Percentiles rank a stretch among this genome's conserved stretches.
phyloP scores from a whole-genome alignment of 2,329 filamentous ascomycete species.

The Ceratocystis lukuohia region DNA sequence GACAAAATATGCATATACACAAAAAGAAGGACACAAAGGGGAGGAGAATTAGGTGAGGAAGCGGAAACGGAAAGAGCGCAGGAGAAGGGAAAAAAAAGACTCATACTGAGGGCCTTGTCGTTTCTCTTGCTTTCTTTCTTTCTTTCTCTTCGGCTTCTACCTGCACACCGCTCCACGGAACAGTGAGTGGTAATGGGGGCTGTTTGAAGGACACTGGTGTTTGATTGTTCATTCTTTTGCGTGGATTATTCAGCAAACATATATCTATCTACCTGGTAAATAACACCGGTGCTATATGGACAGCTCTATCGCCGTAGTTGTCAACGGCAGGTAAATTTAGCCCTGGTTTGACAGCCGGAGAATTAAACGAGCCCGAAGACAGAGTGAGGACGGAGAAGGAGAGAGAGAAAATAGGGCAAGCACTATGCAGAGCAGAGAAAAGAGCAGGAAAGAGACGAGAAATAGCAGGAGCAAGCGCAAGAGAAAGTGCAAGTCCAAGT shows the following conservation, averaged over 20 bases:
- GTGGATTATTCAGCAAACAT: background rate
- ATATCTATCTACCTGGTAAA: background rate
- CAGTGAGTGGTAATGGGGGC: too few relatives aligned
- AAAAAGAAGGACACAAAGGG: background rate
- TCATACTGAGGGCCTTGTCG: background rate
- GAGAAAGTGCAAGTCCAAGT: background rate
- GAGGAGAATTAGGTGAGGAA: background rate
- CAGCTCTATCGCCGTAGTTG: background rate
- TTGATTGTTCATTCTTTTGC: background rate
- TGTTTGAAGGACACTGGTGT: too few relatives aligned
- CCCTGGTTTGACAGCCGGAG: conserved; percentile 4
- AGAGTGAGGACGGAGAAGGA: background rate
- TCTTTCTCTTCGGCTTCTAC: background rate
- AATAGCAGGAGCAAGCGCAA: background rate
- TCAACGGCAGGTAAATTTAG: background rate
- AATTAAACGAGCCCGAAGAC: conserved; percentile 3
- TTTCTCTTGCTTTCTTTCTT: background rate
- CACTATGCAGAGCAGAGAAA: background rate
- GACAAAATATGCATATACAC: background rate
- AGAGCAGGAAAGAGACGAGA: background rate
- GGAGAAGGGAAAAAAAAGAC: background rate
- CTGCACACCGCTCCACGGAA: too few relatives aligned
- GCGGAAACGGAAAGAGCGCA: background rate
- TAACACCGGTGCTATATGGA: background rate
- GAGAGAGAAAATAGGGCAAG: background rate